A percentile compares a stretch with the other conserved stretches of the same genome.
Conservation (phyloP, 805 yeast genomes). For the Priceomyces melissophilus region DNA sequence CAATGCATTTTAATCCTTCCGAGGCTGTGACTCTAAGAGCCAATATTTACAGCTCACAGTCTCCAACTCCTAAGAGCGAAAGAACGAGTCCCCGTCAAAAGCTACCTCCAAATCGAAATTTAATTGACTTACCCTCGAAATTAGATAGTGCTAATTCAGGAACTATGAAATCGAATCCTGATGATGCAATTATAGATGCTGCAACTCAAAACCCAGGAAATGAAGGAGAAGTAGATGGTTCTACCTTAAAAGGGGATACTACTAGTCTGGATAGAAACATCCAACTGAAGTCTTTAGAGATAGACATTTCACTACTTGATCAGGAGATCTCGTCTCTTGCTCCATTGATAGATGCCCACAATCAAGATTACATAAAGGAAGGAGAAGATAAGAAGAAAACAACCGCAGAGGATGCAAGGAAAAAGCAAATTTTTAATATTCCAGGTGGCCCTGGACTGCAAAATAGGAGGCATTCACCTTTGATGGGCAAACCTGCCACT, state of each 20-base stretch:
- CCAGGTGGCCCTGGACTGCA: constrained; percentile 1
- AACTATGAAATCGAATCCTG: constrained; percentile 36
- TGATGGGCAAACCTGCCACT: constrained; percentile 30
- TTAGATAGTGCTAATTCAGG: constrained; percentile 11
- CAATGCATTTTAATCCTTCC: constrained; percentile 52
- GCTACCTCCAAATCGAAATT: background rate
- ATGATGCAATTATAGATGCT: constrained; percentile 27
- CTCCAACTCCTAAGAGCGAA: constrained; percentile 6
- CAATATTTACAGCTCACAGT: constrained; percentile 35
- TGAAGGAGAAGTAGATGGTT: constrained; percentile 16
- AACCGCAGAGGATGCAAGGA: constrained; percentile 19
- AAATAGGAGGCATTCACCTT: constrained; percentile 17
- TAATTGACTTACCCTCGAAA: background rate
- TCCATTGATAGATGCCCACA: constrained; percentile 37
- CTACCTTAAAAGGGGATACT: constrained; percentile 31
- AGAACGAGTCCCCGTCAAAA: constrained; percentile 4
- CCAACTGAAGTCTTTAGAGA: constrained; percentile 21
- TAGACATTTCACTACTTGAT: constrained; percentile 31
- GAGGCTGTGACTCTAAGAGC: constrained; percentile 59
- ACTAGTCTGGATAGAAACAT: constrained; percentile 29
- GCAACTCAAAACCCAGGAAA: constrained; percentile 30
- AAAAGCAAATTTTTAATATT: constrained; percentile 10
- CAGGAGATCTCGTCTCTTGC: constrained; percentile 40
- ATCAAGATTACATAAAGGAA: constrained; percentile 23
- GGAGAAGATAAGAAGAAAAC: constrained; percentile 17